phyloP scores from a whole-genome alignment of 1,284 basidiomycete species.

The Irpex sp. region DNA sequence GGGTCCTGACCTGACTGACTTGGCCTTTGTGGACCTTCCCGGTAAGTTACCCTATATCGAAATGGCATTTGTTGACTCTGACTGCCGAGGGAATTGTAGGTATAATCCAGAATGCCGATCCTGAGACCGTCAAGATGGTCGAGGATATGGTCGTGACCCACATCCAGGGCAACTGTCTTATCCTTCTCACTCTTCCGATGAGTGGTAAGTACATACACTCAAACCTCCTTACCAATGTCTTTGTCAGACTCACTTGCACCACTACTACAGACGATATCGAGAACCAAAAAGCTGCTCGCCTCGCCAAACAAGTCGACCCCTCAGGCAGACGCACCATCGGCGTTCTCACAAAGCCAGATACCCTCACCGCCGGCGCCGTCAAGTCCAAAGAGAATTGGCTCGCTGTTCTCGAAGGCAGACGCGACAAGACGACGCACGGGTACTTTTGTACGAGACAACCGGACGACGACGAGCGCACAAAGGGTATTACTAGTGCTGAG shows the following conservation, averaged over 20 bases:
- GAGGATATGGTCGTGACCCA: constrained; percentile 39
- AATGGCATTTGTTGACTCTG: background rate
- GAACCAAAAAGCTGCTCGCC: constrained; percentile 49
- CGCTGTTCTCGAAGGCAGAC: constrained; percentile 43
- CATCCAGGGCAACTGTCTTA: constrained; percentile 38
- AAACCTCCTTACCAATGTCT: background rate
- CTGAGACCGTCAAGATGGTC: constrained; percentile 38
- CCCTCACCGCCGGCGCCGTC: constrained; percentile 38
- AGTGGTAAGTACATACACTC: constrained; percentile 36
- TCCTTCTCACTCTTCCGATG: constrained; percentile 58
- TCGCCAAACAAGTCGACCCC: constrained; percentile 49
- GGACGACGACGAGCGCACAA: constrained; percentile 47
- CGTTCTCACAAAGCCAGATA: constrained; percentile 64
- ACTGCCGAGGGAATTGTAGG: constrained; percentile 31
- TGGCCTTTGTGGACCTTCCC: constrained; percentile 45
- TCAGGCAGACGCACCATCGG: constrained; percentile 56
- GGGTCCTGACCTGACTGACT: constrained; percentile 39
- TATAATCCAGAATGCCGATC: constrained; percentile 48
- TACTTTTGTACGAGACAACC: constrained; percentile 65
- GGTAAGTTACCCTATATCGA: constrained; percentile 16
- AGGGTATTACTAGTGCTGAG: constrained; percentile 29
- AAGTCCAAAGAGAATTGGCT: constrained; percentile 40
- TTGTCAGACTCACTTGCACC: background rate
- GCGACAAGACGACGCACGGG: constrained; percentile 43
- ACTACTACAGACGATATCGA: constrained; percentile 51